Percentiles rank a stretch among this genome's conserved stretches.
phyloP scores from a whole-genome alignment of 306 rosid species.

The Lathyrus aphaca region DNA sequence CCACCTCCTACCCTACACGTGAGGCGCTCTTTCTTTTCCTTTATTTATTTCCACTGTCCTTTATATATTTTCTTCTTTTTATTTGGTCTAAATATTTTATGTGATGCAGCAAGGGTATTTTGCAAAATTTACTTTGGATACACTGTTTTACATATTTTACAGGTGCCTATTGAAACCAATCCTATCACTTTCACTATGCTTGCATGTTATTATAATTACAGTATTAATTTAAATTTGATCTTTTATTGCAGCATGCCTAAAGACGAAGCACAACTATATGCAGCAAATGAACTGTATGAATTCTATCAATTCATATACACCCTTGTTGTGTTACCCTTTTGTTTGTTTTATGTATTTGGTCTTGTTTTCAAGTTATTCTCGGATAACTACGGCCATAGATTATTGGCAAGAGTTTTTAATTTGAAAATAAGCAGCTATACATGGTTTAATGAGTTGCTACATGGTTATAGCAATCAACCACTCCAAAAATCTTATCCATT shows the following conservation, averaged over 20 bases:
- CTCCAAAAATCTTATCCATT: not conserved
- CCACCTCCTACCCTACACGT: slow-evolving; percentile 81
- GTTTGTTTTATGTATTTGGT: not conserved
- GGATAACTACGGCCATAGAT: not conserved
- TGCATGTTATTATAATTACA: not conserved
- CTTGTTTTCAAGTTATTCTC: slow-evolving; percentile 2
- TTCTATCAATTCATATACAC: not conserved
- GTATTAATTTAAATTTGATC: not conserved
- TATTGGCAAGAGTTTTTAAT: slow-evolving; percentile 25
- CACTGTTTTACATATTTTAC: slow-evolving; percentile 81
- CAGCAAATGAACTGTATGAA: slow-evolving; percentile 85
- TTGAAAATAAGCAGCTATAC: slow-evolving; percentile 11
- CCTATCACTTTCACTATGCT: not conserved
- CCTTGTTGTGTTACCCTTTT: not conserved
- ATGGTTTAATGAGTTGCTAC: not conserved
- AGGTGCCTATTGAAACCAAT: slow-evolving; percentile 51
- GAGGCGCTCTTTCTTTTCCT: slow-evolving; percentile 37
- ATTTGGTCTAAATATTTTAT: slow-evolving; percentile 20
- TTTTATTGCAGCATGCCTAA: slow-evolving; percentile 75
- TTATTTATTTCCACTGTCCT: not conserved
- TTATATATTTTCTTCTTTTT: not conserved
- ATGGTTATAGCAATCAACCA: slow-evolving; percentile 18
- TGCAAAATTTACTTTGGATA: slow-evolving; percentile 64
- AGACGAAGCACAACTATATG: slow-evolving; percentile 83
- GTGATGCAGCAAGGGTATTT: slow-evolving; percentile 71